Evolutionary conservation across 2,329 filamentous ascomycete genomes (phyloP), one percentile per base, ranked within the genome.

Genomic region (Aspergillus cejpii): DNA sequence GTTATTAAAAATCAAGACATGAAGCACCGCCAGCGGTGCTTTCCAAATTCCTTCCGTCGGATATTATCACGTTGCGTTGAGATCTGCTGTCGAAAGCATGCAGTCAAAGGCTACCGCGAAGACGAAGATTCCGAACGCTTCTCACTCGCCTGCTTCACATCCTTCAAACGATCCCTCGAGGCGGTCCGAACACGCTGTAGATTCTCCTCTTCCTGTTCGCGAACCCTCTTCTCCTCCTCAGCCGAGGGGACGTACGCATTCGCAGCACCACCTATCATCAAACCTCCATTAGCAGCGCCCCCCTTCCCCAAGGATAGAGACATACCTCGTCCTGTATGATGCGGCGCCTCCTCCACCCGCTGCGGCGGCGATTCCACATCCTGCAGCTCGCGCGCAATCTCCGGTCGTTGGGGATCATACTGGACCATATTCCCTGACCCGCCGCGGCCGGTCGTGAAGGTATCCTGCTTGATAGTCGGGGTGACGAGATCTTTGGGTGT

Each of bases 361-460:
- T 65, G 48, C 5, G 61, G 61, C 17, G 62, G 61, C 6, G 80
- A 79, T 48, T 83, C 80, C 49, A 96, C 87, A 59, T 96, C 90
- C 67, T 97, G 91, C 33, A 82, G 82, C 43, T 80, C 75, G 51
- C 90, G 84, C 27, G 90, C 87, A 62, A 87, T 62, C 50, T 78
- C 75, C 6, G 80, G 76, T 51, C 71, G 80, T 33, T 74, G 70
- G 3, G 83, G 80, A 57, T 92, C 84, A 51, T 80, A 80, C 62
- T 84, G 83, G 38, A 85, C 81, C 84, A 95, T 94, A 73, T 94
- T 95, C 48, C 89, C 89, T 3, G 79, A 83, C 49, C 90, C 90
- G 44, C 90, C 90, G 41, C 90, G 85, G 45, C 90, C 90, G 2
- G 90, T 96, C 15, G 90, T 95, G 62, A 91, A 89, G 53, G 87